Evolutionary conservation across 2,329 filamentous ascomycete genomes (phyloP).

Genomic region (Bipolaris gigantea): DNA sequence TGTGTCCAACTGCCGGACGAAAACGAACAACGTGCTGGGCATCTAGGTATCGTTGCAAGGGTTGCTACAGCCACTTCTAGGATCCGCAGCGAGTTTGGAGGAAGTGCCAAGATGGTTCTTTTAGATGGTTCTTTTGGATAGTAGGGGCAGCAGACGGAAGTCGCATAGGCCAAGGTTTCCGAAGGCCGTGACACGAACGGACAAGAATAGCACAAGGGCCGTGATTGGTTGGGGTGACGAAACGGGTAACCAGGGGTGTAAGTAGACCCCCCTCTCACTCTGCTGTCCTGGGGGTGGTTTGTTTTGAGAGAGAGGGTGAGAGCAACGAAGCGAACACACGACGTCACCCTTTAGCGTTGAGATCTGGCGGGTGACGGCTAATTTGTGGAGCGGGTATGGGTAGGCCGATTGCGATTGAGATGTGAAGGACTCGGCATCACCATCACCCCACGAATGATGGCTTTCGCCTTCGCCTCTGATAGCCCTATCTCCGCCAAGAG

Average conservation of each 20-base stretch:
- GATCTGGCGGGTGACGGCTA: neutral
- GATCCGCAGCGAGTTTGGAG: conserved; percentile 8
- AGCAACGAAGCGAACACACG: neutral
- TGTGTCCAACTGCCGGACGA: neutral
- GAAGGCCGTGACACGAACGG: neutral
- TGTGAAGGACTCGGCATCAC: neutral
- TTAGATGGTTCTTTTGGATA: neutral
- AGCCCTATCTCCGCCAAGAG: neutral
- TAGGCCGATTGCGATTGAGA: neutral
- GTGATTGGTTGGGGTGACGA: neutral
- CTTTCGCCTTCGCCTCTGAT: neutral
- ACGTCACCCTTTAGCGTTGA: neutral
- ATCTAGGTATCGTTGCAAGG: conserved; percentile 2
- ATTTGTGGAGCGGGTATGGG: neutral
- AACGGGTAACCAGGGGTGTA: neutral
- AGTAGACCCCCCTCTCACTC: too few species aligned
- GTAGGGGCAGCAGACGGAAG: conserved; percentile 7
- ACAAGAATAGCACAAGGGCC: neutral
- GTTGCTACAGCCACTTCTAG: conserved; percentile 8
- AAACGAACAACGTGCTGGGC: conserved; percentile 5
- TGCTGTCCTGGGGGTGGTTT: too few species aligned
- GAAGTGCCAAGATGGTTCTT: conserved; percentile 3
- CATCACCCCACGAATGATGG: neutral
- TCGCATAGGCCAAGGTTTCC: conserved; percentile 4
- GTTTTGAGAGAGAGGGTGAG: too few species aligned